Base-by-base conservation (phyloP, 2,329 filamentous ascomycete genomes). In the Capronia epimyces region DNA sequence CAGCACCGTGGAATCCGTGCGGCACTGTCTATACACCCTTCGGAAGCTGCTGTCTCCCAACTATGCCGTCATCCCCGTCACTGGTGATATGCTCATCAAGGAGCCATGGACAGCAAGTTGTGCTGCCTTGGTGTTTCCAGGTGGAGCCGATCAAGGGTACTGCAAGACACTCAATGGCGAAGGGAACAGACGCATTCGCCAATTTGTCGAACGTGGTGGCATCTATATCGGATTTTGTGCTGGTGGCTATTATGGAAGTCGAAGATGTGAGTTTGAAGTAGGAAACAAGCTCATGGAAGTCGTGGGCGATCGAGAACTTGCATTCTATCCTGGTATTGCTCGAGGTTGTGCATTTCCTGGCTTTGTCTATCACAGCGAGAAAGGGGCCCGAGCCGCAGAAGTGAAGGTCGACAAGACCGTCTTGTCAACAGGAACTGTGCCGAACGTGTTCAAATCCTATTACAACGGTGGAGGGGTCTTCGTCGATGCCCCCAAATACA, bases 381-480 rank as follows among this genome's bases (percentile, higher is more conserved):
- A 73, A 40, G 93, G 93, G 1, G 88, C 93, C 1, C 79, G 81
- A 60, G 88, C 87, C 2, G 82, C 82, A 0, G 75, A 78, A 50
- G 61, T 97, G 40, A 77, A 75, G 46, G 81, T 93, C 10, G 73
- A 79, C 10, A 81, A 80, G 57, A 75, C 74, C 1, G 72, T 75
- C 0, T 80, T 94, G 53, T 67, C 70, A 0, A 66, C 65, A 36
- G 76, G 73, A 0, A 69, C 71, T 2, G 66, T 85, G 1, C 79
- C 83, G 0, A 76, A 81, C 1, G 72, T 75, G 1, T 87, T 95
- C 53, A 74, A 77, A 46, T 84, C 82, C 12, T 98, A 98, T 65
- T 96, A 91, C 67, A 98, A 98, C 61, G 93, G 93, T 1, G 93
- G 93, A 1, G 90, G 93, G 2, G 82, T 95, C 1, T 98, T 97